Evolutionary conservation across 2,329 filamentous ascomycete species (phyloP).

Genomic region (Cercospora canescens): DNA sequence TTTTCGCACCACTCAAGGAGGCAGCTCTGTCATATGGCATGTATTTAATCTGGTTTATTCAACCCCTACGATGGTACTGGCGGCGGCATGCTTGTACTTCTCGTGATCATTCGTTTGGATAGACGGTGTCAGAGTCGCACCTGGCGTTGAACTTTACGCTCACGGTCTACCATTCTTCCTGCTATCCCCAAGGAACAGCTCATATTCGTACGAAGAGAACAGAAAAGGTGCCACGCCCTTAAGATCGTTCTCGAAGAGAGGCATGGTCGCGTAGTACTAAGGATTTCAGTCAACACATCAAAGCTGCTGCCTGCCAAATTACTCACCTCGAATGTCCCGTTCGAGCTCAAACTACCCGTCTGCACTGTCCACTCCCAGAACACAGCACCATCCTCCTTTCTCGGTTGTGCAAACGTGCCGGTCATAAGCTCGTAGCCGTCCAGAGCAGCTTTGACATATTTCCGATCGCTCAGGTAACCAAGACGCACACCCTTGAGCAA

Average conservation of each 20-base stretch:
- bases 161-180: neutral
- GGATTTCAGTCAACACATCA: neutral
- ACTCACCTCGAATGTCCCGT: conserved; percentile 52
- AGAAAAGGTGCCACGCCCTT: conserved; percentile 28
- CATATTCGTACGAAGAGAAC: conserved; percentile 28
- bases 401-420: conserved; percentile 48
- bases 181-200: conserved; percentile 10
- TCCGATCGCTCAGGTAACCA: conserved; percentile 33
- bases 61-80: no score
- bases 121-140: no score
- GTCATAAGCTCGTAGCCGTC: conserved; percentile 47
- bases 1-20: no score
- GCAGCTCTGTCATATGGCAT: no score
- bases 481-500: conserved; percentile 49
- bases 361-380: conserved; percentile 53
- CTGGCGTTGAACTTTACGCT: no score
- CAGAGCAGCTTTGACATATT: conserved; percentile 35
- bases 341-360: conserved; percentile 52
- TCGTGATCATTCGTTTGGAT: no score
- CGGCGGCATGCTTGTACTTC: no score
- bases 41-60: no score
- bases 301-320: neutral
- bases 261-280: conserved; percentile 29
- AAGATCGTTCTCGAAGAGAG: conserved; percentile 27
- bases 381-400: conserved; percentile 47